A percentile compares a stretch with the other conserved stretches of the same genome.
These are phyloP conservation scores for Aspergillus transmontanensis DNA, from an alignment of 2,329 filamentous ascomycete genomes.

Conservation along the genomic window DNA sequence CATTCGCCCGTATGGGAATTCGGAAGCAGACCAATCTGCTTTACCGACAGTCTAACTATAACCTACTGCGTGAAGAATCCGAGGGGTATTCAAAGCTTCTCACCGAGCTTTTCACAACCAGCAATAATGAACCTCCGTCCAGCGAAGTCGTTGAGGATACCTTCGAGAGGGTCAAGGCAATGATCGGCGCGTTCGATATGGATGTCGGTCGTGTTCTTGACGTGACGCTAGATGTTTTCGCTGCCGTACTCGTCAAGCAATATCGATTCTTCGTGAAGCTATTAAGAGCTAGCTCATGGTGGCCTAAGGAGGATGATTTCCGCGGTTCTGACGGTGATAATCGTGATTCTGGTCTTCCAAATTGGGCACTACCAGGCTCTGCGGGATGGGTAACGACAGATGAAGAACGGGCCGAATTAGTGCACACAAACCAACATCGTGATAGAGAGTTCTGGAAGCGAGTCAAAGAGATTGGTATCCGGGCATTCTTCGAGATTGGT, in stretches of 20 bases:
- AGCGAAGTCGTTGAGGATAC: slow-evolving; percentile 78
- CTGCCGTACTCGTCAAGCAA: slow-evolving; percentile 88
- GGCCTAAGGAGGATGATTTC: slow-evolving; percentile 70
- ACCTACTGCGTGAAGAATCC: slow-evolving; percentile 89
- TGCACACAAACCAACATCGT: slow-evolving; percentile 61
- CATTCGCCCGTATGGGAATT: slow-evolving; percentile 79
- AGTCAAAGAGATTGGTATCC: slow-evolving; percentile 73
- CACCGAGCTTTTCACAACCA: slow-evolving; percentile 91
- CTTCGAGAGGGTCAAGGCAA: slow-evolving; percentile 87
- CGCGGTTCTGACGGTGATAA: slow-evolving; percentile 32
- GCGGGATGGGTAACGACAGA: slow-evolving; percentile 65
- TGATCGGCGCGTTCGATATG: slow-evolving; percentile 95
- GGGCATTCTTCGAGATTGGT: slow-evolving; percentile 88
- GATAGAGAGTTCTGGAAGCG: slow-evolving; percentile 80
- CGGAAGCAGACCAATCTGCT: slow-evolving; percentile 89
- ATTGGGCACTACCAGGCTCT: slow-evolving; percentile 79
- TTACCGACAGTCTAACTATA: slow-evolving; percentile 96
- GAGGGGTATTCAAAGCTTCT: slow-evolving; percentile 97
- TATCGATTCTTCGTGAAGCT: slow-evolving; percentile 94
- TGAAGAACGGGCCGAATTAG: slow-evolving; percentile 65
- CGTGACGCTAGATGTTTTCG: slow-evolving; percentile 92
- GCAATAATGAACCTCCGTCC: slow-evolving; percentile 71
- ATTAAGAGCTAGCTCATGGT: slow-evolving; percentile 91
- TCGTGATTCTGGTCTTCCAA: slow-evolving; percentile 68
- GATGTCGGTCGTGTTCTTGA: slow-evolving; percentile 94